Evolutionary conservation across 1,284 basidiomycete genomes (phyloP).

Genomic region (Trichosporon sp.): DNA sequence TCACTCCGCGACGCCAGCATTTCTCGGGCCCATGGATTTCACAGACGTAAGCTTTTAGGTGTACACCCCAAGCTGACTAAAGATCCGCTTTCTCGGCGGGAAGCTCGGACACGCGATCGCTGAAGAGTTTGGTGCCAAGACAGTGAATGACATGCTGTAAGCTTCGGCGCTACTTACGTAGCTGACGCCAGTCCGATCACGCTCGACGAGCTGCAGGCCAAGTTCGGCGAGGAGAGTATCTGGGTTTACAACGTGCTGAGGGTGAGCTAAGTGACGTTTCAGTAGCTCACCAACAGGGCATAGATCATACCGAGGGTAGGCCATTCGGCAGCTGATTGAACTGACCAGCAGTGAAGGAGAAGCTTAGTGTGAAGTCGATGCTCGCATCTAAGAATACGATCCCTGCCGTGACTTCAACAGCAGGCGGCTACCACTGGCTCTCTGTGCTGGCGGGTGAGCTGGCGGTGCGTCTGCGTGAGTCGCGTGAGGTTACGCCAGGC

Average conservation of each 20-base stretch:
- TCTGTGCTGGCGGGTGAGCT: conserved; percentile 85
- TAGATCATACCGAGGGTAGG: conserved; percentile 82
- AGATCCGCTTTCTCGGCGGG: conserved; percentile 93
- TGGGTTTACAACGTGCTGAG: conserved; percentile 81
- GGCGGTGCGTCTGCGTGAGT: conserved; percentile 75
- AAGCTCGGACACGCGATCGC: conserved; percentile 87
- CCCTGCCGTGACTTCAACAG: conserved; percentile 64
- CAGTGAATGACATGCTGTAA: conserved; percentile 81
- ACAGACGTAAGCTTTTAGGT: conserved; percentile 64
- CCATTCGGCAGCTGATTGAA: neutral
- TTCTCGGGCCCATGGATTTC: conserved; percentile 73
- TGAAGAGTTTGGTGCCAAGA: conserved; percentile 78
- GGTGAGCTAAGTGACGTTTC: conserved; percentile 24
- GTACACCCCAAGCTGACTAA: neutral
- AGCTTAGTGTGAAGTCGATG: conserved; percentile 82
- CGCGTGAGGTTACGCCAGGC: conserved; percentile 64
- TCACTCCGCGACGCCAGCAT: conserved; percentile 73
- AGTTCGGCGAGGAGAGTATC: conserved; percentile 58
- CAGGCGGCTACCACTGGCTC: conserved; percentile 84
- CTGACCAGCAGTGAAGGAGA: conserved; percentile 67
- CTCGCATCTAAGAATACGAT: conserved; percentile 85
- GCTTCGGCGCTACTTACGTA: conserved; percentile 23
- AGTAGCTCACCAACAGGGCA: conserved; percentile 59
- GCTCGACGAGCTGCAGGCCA: conserved; percentile 53
- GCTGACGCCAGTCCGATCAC: conserved; percentile 46